phyloP scores from a whole-genome alignment of 2,329 filamentous ascomycete genomes.

The Trichoderma lentiforme region DNA sequence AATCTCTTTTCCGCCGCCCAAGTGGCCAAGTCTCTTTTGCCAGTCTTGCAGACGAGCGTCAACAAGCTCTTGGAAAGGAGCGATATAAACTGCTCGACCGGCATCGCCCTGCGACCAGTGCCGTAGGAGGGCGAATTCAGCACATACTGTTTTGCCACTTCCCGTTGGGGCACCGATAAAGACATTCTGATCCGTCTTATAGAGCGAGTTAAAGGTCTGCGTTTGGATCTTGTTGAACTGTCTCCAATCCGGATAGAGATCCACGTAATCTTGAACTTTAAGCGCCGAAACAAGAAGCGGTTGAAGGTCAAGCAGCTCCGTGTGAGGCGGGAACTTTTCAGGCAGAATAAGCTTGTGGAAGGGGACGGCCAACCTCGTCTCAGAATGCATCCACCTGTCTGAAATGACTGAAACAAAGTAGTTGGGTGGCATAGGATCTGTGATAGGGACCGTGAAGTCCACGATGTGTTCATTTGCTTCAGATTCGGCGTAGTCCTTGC shows the following conservation, averaged over 20 bases:
- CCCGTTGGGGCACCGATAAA: constrained; percentile 90
- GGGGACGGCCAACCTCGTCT: constrained; percentile 87
- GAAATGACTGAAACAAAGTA: constrained; percentile 96
- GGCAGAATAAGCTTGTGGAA: constrained; percentile 94
- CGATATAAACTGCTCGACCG: constrained; percentile 86
- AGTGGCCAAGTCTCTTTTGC: constrained; percentile 68
- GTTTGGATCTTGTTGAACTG: constrained; percentile 98
- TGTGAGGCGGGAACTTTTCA: constrained; percentile 93
- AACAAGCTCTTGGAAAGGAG: constrained; percentile 90
- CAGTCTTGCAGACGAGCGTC: constrained; percentile 80
- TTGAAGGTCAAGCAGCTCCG: constrained; percentile 86
- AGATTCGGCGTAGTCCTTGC: constrained; percentile 79
- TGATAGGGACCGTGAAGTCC: constrained; percentile 94
- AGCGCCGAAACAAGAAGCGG: constrained; percentile 84
- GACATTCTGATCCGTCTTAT: constrained; percentile 87
- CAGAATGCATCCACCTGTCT: constrained; percentile 97
- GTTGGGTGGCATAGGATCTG: constrained; percentile 96
- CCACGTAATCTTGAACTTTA: constrained; percentile 78
- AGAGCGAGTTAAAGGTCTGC: constrained; percentile 92
- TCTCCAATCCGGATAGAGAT: constrained; percentile 77
- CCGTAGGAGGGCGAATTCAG: constrained; percentile 85
- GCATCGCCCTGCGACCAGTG: constrained; percentile 64
- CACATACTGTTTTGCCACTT: constrained; percentile 94
- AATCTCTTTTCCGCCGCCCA: constrained; percentile 82
- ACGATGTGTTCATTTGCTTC: constrained; percentile 92